Evolutionary conservation across 306 rosid species (phyloP).

Genomic region (Begonia peltatifolia): DNA sequence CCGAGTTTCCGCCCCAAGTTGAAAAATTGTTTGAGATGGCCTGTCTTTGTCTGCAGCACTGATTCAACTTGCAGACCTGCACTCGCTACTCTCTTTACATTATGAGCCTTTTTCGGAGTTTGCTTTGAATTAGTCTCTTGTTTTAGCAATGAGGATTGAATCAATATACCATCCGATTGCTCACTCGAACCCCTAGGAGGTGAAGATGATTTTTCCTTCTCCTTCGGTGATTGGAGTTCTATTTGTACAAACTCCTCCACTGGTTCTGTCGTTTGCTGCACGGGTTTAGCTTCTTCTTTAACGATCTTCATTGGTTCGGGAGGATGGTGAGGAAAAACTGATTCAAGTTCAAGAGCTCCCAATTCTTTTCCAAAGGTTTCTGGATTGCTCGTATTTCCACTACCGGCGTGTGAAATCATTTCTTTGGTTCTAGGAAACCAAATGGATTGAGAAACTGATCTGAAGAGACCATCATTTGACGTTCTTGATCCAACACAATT

Average conservation of each 20-base stretch:
- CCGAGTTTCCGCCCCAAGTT: slow-evolving; percentile 62
- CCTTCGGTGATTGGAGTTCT: background rate
- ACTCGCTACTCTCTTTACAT: slow-evolving; percentile 34
- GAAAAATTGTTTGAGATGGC: slow-evolving; percentile 46
- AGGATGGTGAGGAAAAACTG: slow-evolving; percentile 15
- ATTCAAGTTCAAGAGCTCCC: slow-evolving; percentile 10
- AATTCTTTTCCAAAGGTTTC: slow-evolving; percentile 3
- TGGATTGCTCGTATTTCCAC: background rate
- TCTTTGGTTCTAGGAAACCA: slow-evolving; percentile 33
- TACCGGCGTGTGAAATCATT: slow-evolving; percentile 3
- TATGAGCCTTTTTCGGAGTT: slow-evolving; percentile 24
- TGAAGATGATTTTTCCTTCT: slow-evolving; percentile 8
- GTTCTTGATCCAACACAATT: slow-evolving; percentile 42
- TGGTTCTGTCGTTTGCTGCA: background rate
- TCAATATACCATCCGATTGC: too few species aligned
- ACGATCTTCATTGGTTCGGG: slow-evolving; percentile 40
- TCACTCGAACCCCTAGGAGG: too few species aligned
- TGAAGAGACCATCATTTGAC: slow-evolving; percentile 13
- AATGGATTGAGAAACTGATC: slow-evolving; percentile 17
- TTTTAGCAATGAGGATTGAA: background rate
- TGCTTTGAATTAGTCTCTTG: slow-evolving; percentile 14
- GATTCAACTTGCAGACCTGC: slow-evolving; percentile 57
- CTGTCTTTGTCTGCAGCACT: slow-evolving; percentile 48
- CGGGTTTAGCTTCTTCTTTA: slow-evolving; percentile 15
- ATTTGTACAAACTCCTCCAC: slow-evolving; percentile 4